These are phyloP conservation scores for Limtongia smithiae DNA, from an alignment of 805 yeast species.

Conservation along the genomic window DNA sequence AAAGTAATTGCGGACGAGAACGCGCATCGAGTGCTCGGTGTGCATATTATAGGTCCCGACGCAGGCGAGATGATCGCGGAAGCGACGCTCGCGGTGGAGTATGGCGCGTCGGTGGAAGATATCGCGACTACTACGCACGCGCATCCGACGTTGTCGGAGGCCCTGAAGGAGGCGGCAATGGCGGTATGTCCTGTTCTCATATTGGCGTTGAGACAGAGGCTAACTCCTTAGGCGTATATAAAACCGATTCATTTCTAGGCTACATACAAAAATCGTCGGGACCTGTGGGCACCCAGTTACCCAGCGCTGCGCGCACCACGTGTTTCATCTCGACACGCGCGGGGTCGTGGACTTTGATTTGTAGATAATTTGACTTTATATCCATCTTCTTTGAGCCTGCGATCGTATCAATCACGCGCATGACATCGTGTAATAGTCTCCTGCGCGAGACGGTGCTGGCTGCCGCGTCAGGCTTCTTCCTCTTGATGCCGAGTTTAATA, in stretches of 20 bases:
- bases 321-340: conserved; percentile 15
- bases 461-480: conserved; percentile 24
- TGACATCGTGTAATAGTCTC: conserved; percentile 9
- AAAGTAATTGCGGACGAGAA: conserved; percentile 93
- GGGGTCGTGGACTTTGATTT: conserved; percentile 9
- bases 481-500: conserved; percentile 32
- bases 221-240: too few species aligned
- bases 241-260: too few species aligned
- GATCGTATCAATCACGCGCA: conserved; percentile 2
- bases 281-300: conserved; percentile 28
- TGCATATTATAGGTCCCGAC: conserved; percentile 93
- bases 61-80: conserved; percentile 99
- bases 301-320: conserved; percentile 12
- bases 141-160: conserved; percentile 96
- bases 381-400: conserved; percentile 3
- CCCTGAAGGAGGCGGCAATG: conserved; percentile 95
- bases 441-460: conserved; percentile 29
- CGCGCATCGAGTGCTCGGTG: conserved; percentile 92
- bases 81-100: conserved; percentile 93
- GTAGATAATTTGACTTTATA: conserved; percentile 3
- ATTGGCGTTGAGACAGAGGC: too few species aligned
- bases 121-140: conserved; percentile 96
- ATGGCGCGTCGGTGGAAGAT: conserved; percentile 98
- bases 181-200: conserved; percentile 41
- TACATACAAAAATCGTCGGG: conserved; percentile 22